phyloP scores from a whole-genome alignment of 768 basidiomycete genomes.

The Hygrocybe punicea region DNA sequence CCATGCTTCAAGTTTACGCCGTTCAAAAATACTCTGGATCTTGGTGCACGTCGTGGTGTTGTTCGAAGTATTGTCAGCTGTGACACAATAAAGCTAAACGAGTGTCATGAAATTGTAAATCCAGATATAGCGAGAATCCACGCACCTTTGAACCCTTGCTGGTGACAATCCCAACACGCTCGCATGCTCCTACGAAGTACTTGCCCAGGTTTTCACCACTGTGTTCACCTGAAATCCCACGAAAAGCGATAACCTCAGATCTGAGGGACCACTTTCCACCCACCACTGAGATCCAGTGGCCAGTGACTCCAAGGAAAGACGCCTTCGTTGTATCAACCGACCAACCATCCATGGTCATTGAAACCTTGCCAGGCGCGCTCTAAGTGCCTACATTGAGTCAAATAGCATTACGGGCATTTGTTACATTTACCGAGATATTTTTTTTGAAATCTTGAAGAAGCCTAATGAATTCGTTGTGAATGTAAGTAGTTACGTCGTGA shows the following conservation, averaged over 20 bases:
- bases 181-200: constrained; percentile 19
- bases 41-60: constrained; percentile 19
- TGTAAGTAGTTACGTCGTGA: constrained; percentile 13
- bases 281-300: constrained; percentile 21
- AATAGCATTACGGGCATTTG: background rate
- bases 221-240: constrained; percentile 21
- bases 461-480: constrained; percentile 17
- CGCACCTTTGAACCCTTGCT: constrained; percentile 22
- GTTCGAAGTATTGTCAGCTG: constrained; percentile 24
- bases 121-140: too few relatives aligned
- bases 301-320: constrained; percentile 21
- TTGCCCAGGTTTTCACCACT: constrained; percentile 27
- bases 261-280: constrained; percentile 22
- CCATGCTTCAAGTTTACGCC: constrained; percentile 10
- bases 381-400: too few relatives aligned
- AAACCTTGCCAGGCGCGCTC: constrained; percentile 14
- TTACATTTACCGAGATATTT: constrained; percentile 10
- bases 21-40: constrained; percentile 14
- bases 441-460: constrained; percentile 2
- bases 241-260: constrained; percentile 22
- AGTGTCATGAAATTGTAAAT: background rate
- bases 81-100: constrained; percentile 19
- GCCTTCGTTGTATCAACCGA: constrained; percentile 18
- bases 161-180: constrained; percentile 24
- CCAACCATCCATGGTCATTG: constrained; percentile 15